Conservation (phyloP, 164 flowering plant genomes). For the Macadamia tetraphylla region DNA sequence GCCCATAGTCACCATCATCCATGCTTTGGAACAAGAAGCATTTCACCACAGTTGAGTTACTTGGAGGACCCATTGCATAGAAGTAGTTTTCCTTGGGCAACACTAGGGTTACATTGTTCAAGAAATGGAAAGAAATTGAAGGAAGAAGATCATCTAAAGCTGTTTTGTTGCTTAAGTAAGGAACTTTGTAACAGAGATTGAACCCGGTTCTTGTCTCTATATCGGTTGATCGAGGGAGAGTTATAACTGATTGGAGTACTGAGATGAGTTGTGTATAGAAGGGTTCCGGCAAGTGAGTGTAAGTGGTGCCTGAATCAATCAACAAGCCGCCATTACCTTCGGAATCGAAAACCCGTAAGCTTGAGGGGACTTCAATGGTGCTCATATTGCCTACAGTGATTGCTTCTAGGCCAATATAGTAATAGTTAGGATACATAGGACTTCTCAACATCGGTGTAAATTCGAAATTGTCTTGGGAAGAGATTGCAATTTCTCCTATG, state of each 20-base stretch:
- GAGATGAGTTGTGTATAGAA: constrained; percentile 42
- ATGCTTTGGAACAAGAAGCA: constrained; percentile 56
- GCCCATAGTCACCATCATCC: constrained; percentile 56
- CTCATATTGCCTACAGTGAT: constrained; percentile 37
- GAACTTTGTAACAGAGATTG: constrained; percentile 58
- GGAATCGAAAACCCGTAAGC: constrained; percentile 45
- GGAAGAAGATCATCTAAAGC: constrained; percentile 32
- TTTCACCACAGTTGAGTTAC: constrained; percentile 39
- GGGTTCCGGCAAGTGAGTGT: constrained; percentile 62
- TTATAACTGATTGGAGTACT: constrained; percentile 23
- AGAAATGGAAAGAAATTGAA: constrained; percentile 50
- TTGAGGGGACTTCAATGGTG: constrained; percentile 25
- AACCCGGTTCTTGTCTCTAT: constrained; percentile 44
- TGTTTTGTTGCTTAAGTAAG: constrained; percentile 23
- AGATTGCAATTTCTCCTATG: constrained; percentile 52
- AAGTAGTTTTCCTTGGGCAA: constrained; percentile 50
- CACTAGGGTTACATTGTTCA: constrained; percentile 50
- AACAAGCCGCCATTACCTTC: constrained; percentile 71
- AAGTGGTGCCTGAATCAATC: constrained; percentile 76
- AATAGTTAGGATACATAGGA: constrained; percentile 53
- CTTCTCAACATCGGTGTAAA: constrained; percentile 61
- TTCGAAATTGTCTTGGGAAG: constrained; percentile 38
- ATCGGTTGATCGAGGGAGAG: constrained; percentile 37
- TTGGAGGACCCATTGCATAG: constrained; percentile 53
- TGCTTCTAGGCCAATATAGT: constrained; percentile 55